Evolutionary conservation across 1,139 yeast species (phyloP).

Genomic region (Pichia sp.): DNA sequence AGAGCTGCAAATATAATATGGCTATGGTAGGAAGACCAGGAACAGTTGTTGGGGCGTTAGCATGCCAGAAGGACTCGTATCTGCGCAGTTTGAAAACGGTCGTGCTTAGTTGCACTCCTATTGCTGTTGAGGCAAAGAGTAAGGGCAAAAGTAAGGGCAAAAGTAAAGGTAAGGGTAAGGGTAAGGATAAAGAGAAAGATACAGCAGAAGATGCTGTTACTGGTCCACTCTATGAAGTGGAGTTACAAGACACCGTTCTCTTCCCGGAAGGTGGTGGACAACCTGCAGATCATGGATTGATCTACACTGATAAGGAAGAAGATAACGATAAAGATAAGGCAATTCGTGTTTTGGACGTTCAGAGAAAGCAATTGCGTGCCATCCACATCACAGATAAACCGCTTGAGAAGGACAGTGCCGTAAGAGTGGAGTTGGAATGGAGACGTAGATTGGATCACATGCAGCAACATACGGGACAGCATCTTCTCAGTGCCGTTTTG

Average conservation of each 20-base stretch:
- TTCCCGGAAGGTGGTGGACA: conserved; percentile 96
- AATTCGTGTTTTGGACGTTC: conserved; percentile 47
- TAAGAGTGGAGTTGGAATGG: conserved; percentile 63
- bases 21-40: too few relatives aligned
- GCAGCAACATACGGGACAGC: conserved; percentile 95
- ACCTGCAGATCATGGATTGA: conserved; percentile 59
- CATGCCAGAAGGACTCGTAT: conserved; percentile 77
- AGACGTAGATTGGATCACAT: conserved; percentile 64
- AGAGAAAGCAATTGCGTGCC: conserved; percentile 64
- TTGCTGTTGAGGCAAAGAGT: conserved; percentile 13
- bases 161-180: too few relatives aligned
- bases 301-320: conserved; percentile 26
- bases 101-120: conserved; percentile 54
- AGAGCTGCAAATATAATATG: too few relatives aligned
- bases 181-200: not conserved
- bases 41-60: conserved; percentile 59
- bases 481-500: conserved; percentile 68
- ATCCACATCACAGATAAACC: conserved; percentile 52
- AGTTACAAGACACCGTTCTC: conserved; percentile 66
- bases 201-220: not conserved
- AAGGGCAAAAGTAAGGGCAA: conserved; percentile 25
- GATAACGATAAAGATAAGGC: conserved; percentile 25
- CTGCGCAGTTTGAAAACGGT: conserved; percentile 50
- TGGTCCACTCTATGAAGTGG: conserved; percentile 45
- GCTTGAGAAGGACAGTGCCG: conserved; percentile 50